Evolutionary conservation across 306 rosid genomes (phyloP), one percentile per base, ranked within the genome.

Genomic region (Vigna nakashimae): DNA sequence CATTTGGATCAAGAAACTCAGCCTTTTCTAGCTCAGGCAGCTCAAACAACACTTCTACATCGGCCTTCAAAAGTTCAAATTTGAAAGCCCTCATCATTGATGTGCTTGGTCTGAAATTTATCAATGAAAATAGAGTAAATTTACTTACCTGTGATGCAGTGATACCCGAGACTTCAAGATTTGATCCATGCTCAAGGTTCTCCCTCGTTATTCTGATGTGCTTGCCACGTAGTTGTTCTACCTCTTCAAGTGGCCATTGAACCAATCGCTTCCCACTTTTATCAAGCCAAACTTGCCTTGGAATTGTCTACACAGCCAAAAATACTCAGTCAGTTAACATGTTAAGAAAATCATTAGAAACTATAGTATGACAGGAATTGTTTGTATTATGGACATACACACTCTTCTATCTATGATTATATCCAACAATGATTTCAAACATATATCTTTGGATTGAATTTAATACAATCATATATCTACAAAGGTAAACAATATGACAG

Each of bases 161-260:
- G 84, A 88, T 71, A 28, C 88, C 91, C 17, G 84, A 70, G 65
- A 89, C 82, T 86, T 87, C 82, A 72, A 87, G 58, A 45, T 63
- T 55, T 22, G 87, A 79, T 71, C 89, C 89, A 73, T 77, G 59
- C 0, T 16, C 4, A 11, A 91, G 82, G 46, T 75, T 69, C 76
- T 75, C 77, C 16, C 65, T 66, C 3, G 43, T 49, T 10, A 87
- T 77, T 24, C 68, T 75, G n/a, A 85, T 76, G 53, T 80, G 60
- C 7, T 78, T 60, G 24, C 53, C 53, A 40, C 86, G 87, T 58
- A 89, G 79, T 80, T 87, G 55, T 56, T 85, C 81, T 13, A 89
- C 60, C 73, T 87, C 91, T 75, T 83, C 83, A 50, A 87, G 77
- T 30, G 96, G 96, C 91, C 93, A 89, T 22, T 82, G 91, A n/a